Conservation (phyloP, 2,329 filamentous ascomycete genomes). For the Xylaria sp. region DNA sequence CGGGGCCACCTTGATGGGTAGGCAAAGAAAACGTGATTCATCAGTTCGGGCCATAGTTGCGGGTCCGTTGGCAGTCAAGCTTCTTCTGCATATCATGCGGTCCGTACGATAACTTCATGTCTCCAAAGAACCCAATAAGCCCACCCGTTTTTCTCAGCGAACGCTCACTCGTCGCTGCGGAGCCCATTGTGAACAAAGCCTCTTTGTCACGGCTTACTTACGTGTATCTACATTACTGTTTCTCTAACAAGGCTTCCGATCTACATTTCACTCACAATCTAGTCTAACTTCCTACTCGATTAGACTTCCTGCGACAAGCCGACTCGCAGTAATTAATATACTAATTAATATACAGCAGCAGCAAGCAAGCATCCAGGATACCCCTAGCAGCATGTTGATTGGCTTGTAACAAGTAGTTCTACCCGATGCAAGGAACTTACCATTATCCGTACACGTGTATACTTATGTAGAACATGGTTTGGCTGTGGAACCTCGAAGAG, state of each 20-base stretch:
- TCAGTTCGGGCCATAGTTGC: slow-evolving; percentile 1
- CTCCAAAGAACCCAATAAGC: neutral
- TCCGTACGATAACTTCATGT: neutral
- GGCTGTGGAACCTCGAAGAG: neutral
- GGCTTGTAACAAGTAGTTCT: neutral
- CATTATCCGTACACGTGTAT: neutral
- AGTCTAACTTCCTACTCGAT: no score
- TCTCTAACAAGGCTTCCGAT: no score
- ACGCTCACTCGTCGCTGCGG: neutral
- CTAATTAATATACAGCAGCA: no score
- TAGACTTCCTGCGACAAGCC: no score
- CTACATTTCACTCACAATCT: no score
- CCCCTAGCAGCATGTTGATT: no score
- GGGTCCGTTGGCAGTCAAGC: slow-evolving; percentile 10
- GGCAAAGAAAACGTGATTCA: slow-evolving; percentile 11
- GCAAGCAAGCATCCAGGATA: no score
- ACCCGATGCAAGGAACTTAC: neutral
- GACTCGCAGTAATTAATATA: no score
- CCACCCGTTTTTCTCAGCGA: neutral
- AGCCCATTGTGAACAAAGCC: slow-evolving; percentile 4
- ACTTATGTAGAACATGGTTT: neutral
- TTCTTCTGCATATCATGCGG: slow-evolving; percentile 10
- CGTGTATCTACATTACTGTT: slow-evolving; percentile 1
- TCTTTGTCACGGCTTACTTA: slow-evolving; percentile 20
- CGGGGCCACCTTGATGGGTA: slow-evolving; percentile 5